Conservation (phyloP, 768 basidiomycete species). For the Tylopilus intermedius region DNA sequence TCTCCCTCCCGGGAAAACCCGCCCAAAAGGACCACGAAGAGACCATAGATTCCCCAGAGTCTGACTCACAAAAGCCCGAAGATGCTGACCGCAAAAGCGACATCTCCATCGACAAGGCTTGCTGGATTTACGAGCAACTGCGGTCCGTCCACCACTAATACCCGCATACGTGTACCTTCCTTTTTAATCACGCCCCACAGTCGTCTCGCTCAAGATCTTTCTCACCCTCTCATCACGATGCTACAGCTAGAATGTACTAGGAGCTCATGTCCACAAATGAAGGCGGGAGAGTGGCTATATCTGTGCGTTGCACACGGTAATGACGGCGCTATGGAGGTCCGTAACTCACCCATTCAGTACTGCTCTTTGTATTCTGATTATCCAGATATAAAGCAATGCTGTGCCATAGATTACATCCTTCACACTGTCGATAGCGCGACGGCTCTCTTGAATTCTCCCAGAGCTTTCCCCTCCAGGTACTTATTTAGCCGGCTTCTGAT, state of each 20-base stretch:
- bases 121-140: slow-evolving; percentile 77
- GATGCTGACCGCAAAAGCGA: slow-evolving; percentile 37
- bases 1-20: slow-evolving; percentile 63
- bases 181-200: slow-evolving; percentile 34
- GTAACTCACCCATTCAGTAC: slow-evolving; percentile 13
- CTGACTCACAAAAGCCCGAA: slow-evolving; percentile 29
- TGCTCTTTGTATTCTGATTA: slow-evolving; percentile 15
- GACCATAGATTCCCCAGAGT: slow-evolving; percentile 24
- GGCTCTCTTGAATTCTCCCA: slow-evolving; percentile 82
- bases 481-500: slow-evolving; percentile 19
- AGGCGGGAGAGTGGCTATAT: slow-evolving; percentile 97
- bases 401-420: slow-evolving; percentile 93
- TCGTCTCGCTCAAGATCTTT: slow-evolving; percentile 82
- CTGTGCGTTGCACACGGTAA: slow-evolving; percentile 92
- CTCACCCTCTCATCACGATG: slow-evolving; percentile 78
- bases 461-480: slow-evolving; percentile 89
- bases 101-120: slow-evolving; percentile 68
- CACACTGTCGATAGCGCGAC: slow-evolving; percentile 93
- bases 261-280: slow-evolving; percentile 91
- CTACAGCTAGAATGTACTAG: slow-evolving; percentile 86
- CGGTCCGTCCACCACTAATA: slow-evolving; percentile 35
- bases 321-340: slow-evolving; percentile 80
- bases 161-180: neutral
- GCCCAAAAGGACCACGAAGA: slow-evolving; percentile 24
- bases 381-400: slow-evolving; percentile 65